Evolutionary conservation across 208 protist species (phyloP).

Genomic region (Kentomonas sorsogonicus): DNA sequence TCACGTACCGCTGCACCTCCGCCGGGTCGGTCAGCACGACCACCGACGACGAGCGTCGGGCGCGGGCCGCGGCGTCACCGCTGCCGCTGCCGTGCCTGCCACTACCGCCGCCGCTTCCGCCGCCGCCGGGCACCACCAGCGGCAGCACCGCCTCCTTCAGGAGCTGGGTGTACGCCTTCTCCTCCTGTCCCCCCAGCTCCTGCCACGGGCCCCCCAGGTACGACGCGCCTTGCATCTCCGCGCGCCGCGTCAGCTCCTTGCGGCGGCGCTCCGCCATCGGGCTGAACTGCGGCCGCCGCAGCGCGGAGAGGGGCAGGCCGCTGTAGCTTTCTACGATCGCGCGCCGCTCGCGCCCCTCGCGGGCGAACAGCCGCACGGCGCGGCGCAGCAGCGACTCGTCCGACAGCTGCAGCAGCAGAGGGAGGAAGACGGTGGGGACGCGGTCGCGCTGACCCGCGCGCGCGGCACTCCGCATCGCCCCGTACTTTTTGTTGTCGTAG

Average conservation of each 20-base stretch:
- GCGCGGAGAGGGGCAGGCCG: slow-evolving; percentile 43
- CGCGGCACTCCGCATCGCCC: no score
- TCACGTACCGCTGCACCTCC: no score
- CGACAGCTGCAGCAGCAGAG: slow-evolving; percentile 43
- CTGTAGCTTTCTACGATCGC: slow-evolving; percentile 52
- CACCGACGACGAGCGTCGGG: no score
- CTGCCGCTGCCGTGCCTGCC: background rate
- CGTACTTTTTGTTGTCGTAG: no score
- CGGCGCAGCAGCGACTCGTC: slow-evolving; percentile 28
- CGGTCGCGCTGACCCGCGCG: slow-evolving; percentile 10
- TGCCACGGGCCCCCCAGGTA: slow-evolving; percentile 25
- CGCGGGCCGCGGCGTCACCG: no score
- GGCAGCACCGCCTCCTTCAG: no score
- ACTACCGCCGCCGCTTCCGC: background rate
- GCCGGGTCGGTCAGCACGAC: no score
- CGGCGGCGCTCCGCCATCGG: slow-evolving; percentile 35
- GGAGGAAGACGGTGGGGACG: slow-evolving; percentile 52
- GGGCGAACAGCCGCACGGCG: slow-evolving; percentile 52
- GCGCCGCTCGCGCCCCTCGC: slow-evolving; percentile 39
- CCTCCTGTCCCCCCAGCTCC: slow-evolving; percentile 16
- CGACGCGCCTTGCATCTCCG: slow-evolving; percentile 12
- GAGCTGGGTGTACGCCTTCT: no score
- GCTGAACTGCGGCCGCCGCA: slow-evolving; percentile 49
- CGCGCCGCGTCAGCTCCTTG: slow-evolving; percentile 26
- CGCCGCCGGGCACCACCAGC: background rate